These are phyloP conservation scores for Xylaria flabelliformis DNA, from an alignment of 495 filamentous ascomycete species.

Conservation along the genomic window DNA sequence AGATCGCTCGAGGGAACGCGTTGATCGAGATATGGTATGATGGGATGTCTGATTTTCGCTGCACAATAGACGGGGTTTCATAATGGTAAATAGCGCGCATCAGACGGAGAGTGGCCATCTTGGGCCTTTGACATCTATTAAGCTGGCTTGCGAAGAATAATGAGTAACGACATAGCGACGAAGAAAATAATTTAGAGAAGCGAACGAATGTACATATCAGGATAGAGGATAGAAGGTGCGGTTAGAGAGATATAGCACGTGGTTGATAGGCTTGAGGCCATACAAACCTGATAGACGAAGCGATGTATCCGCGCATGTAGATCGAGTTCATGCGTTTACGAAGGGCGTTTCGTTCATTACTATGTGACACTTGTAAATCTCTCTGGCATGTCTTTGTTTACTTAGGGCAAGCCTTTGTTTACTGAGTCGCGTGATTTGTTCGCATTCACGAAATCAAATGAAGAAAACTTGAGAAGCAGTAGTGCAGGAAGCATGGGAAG, in stretches of 20 bases:
- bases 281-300: background rate
- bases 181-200: background rate
- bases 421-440: background rate
- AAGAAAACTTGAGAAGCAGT: background rate
- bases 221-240: background rate
- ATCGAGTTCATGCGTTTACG: background rate
- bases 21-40: constrained; percentile 35
- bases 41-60: too few relatives aligned
- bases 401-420: background rate
- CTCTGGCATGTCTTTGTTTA: background rate
- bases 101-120: background rate
- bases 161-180: constrained; percentile 20
- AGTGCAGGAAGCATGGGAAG: background rate
- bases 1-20: constrained; percentile 6
- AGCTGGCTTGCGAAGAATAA: background rate
- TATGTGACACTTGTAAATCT: background rate
- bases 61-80: background rate
- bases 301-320: background rate
- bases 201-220: background rate
- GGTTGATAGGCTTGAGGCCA: background rate
- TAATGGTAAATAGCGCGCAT: background rate
- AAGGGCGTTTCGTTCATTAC: background rate
- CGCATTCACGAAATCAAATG: background rate
- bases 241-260: background rate
- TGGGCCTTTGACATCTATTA: background rate